Base-by-base conservation (phyloP, 768 basidiomycete species). In the Trametes cinnabarina region DNA sequence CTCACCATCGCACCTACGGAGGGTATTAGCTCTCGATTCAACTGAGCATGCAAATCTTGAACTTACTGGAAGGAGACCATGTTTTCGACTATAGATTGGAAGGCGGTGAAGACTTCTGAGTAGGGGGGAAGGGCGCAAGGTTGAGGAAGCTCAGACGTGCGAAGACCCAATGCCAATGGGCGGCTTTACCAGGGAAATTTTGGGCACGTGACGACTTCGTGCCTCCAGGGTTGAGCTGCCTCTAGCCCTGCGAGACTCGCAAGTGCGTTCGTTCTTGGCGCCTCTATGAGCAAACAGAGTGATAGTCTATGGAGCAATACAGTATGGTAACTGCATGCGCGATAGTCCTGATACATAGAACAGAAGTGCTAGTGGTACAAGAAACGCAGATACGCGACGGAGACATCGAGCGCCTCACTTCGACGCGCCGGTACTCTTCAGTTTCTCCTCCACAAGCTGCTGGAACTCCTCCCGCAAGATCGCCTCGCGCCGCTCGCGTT, bases 391-490 rank as follows among this genome's bases (percentile, higher is more conserved):
- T 14, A 15, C n/a, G 37, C 37, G 37, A n/a, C 15, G 37, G 10
- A n/a, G n/a, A n/a, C 20, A 28, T 11, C 25, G 20, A 14, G 26
- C 28, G 4, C 15, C 58, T 62, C 32, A 65, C 39, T 62, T 62
- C 39, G 58, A 51, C 47, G 55, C 47, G 26, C 66, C 37, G 17
- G 37, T 15, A 4, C 14, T 65, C 56, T 88, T 92, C 60, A 94
- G 74, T 66, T 82, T 85, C 47, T 94, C 91, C 15, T 76, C 74
- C 7, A 94, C 86, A 51, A 96, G 79, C 73, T 92, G 90, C 59
- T 81, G 87, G 71, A 96, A 96, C 72, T 95, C 93, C 65, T 92
- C 90, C 55, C 94, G 79, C 62, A 98, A 78, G 65, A 94, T 87
- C 6, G 87, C 78, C 74, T 99, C 97, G 66, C 93, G 82, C 74